Percentiles rank a stretch among this genome's conserved stretches.
Evolutionary conservation across 2,329 filamentous ascomycete genomes (phyloP).

Genomic region (Xylariales sp.): DNA sequence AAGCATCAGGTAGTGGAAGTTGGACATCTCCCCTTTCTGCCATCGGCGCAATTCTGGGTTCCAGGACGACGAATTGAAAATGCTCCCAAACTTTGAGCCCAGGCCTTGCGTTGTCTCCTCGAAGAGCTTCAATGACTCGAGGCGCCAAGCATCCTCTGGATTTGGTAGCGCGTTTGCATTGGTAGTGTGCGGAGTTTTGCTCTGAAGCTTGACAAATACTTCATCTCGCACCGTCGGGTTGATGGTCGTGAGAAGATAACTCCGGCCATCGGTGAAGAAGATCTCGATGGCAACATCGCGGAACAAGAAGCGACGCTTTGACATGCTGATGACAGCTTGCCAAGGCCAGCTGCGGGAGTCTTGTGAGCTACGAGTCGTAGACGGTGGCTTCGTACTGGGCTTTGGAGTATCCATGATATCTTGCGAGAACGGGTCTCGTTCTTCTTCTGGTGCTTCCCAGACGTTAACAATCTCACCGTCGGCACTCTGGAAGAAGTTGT

Average conservation of each 20-base stretch:
- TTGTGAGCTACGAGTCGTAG: constrained; percentile 59
- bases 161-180: constrained; percentile 65
- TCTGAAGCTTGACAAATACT: constrained; percentile 69
- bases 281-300: constrained; percentile 94
- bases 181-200: constrained; percentile 75
- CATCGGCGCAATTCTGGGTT: constrained; percentile 85
- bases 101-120: constrained; percentile 60
- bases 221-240: constrained; percentile 72
- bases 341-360: constrained; percentile 89
- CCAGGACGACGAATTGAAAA: constrained; percentile 79
- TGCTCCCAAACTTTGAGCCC: constrained; percentile 84
- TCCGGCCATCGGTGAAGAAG: constrained; percentile 94
- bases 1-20: constrained; percentile 98
- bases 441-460: constrained; percentile 85
- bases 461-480: constrained; percentile 97
- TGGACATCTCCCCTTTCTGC: constrained; percentile 92
- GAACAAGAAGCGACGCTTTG: constrained; percentile 91
- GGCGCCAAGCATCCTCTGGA: constrained; percentile 84
- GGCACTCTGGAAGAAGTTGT: constrained; percentile 91
- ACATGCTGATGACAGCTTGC: constrained; percentile 91
- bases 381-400: constrained; percentile 49
- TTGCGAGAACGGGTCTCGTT: constrained; percentile 90
- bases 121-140: constrained; percentile 72
- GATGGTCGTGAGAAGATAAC: constrained; percentile 85
- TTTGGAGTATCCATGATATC: constrained; percentile 69